A percentile compares a stretch with the other conserved stretches of the same genome.
Conservation (phyloP, 148 eudicot genomes). For the Heliamphora exappendiculata region DNA sequence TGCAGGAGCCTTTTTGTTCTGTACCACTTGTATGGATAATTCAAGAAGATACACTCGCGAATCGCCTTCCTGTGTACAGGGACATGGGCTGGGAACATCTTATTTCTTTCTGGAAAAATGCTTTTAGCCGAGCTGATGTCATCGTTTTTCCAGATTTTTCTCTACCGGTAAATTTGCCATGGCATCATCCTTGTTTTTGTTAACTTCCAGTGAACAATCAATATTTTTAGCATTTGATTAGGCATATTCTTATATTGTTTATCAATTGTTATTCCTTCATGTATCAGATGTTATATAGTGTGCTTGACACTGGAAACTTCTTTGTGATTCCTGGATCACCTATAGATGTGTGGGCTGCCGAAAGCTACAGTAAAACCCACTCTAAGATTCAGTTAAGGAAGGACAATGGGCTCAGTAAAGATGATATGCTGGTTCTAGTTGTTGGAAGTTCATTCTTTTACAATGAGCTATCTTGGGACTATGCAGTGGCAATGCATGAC, state of each 20-base stretch:
- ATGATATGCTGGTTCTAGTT: slow-evolving; percentile 70
- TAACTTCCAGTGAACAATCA: background rate
- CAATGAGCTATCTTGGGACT: slow-evolving; percentile 82
- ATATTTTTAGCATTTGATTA: background rate
- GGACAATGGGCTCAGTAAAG: slow-evolving; percentile 48
- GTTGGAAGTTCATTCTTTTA: slow-evolving; percentile 81
- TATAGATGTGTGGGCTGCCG: slow-evolving; percentile 86
- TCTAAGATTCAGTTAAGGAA: slow-evolving; percentile 52
- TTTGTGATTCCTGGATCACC: slow-evolving; percentile 99
- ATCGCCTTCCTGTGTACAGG: slow-evolving; percentile 56
- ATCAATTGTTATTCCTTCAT: slow-evolving; percentile 36
- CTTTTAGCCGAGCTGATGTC: slow-evolving; percentile 81
- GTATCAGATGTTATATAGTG: slow-evolving; percentile 88
- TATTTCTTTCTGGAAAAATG: slow-evolving; percentile 59
- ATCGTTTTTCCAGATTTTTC: slow-evolving; percentile 86
- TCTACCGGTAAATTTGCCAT: slow-evolving; percentile 53
- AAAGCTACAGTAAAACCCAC: slow-evolving; percentile 63
- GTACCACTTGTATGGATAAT: slow-evolving; percentile 91
- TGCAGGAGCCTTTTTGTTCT: slow-evolving; percentile 99
- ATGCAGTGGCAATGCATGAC: slow-evolving; percentile 75
- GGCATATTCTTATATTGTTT: background rate
- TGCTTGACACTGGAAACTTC: slow-evolving; percentile 95
- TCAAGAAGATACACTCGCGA: slow-evolving; percentile 82
- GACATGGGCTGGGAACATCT: slow-evolving; percentile 63
- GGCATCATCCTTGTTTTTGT: background rate